Conservation (phyloP, 371 early-diverging fungal genomes). For the Apophysomyces sp. region DNA sequence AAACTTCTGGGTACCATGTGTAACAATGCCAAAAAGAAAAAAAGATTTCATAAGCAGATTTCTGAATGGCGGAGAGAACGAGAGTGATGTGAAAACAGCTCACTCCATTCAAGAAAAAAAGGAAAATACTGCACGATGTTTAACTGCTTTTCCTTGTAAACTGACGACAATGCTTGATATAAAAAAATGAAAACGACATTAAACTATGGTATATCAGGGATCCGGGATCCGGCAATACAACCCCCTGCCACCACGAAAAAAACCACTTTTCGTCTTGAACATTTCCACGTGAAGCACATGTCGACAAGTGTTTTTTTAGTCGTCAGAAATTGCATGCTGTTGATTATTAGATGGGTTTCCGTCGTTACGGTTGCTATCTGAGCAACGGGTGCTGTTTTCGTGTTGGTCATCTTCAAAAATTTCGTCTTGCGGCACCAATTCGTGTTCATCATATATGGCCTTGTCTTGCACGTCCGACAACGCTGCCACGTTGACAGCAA, state of each 20-base stretch:
- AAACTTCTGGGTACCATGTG: neutral
- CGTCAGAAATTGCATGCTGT: too few species aligned
- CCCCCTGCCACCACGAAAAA: too few species aligned
- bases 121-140: neutral
- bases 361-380: too few species aligned
- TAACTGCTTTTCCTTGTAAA: neutral
- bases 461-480: constrained; percentile 21
- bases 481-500: constrained; percentile 52
- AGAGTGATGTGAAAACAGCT: neutral
- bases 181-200: too few species aligned
- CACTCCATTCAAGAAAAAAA: neutral
- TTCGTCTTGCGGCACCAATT: neutral
- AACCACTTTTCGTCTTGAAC: too few species aligned
- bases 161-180: too few species aligned
- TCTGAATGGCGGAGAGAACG: neutral
- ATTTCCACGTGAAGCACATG: too few species aligned
- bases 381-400: neutral
- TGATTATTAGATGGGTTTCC: too few species aligned
- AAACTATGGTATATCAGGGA: too few species aligned
- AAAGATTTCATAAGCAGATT: neutral
- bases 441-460: neutral
- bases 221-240: too few species aligned
- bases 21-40: neutral
- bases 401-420: neutral
- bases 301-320: too few species aligned